Evolutionary conservation across 1,284 basidiomycete species (phyloP), one percentile per base, ranked within the genome.

Genomic region (Takashimella koratensis): DNA sequence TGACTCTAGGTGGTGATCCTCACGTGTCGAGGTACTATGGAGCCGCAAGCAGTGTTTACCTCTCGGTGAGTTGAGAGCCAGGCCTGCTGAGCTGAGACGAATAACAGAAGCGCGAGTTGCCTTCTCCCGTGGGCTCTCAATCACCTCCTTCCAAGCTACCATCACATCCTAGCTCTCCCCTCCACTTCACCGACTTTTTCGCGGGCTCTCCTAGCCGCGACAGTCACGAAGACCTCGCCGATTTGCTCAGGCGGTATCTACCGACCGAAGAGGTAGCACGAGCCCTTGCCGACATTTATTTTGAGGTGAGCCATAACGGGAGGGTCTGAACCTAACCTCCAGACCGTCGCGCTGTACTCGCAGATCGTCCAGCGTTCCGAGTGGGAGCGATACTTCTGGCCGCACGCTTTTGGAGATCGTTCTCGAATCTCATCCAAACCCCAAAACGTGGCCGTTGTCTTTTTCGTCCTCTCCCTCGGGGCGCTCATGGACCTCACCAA

Each of bases 391-490:
- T 27, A 57, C 26, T 44, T 50, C 26, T 45, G 54, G 30, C 43
- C 51, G 27, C 56, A 54, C 22, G 45, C 53, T 22, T 60, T 57
- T 42, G 43, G 30, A 8, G 41, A 42, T 43, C 13, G 12, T 5
- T 8, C 49, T 13, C n/a, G n/a, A 30, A 19, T 30, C 6, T n/a
- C n/a, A n/a, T 20, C 24, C 6, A 22, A 50, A 16, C 49, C 54
- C 19, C 60, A 62, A 26, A 57, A 61, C 39, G 55, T 72, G 24
- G 63, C 65, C 16, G 57, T 62, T 25, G 52, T 69, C 45, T 66
- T 66, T 52, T 55, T 66, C 39, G 41, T 70, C 24, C 48, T 70
- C 22, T 54, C 62, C 1, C 61, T 70, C 43, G 68, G 64, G 16
- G 27, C 52, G 6, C 53, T 65, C 13, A 66, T 71, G 53, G 65